Percentiles rank a stretch among this genome's conserved stretches.
These are phyloP conservation scores for Aspergillus awamori DNA, from an alignment of 2,329 filamentous ascomycete genomes.

Conservation along the genomic window DNA sequence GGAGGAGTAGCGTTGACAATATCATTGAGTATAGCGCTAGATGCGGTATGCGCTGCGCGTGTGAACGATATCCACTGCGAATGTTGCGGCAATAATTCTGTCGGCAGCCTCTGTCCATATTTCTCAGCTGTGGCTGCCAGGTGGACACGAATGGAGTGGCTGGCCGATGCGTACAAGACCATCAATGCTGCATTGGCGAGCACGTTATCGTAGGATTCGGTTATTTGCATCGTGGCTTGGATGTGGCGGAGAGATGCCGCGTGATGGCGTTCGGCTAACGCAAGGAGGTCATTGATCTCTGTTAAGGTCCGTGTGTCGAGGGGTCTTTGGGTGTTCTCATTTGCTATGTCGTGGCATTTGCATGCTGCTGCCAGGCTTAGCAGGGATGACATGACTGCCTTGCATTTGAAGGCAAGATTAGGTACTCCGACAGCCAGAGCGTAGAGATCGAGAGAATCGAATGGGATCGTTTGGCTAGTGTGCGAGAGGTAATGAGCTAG, in stretches of 20 bases:
- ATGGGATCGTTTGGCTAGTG: conserved; percentile 42
- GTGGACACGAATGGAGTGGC: conserved; percentile 42
- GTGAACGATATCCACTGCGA: conserved; percentile 45
- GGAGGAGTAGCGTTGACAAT: not conserved
- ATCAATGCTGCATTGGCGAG: conserved; percentile 48
- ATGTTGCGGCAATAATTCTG: conserved; percentile 36
- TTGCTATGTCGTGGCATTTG: conserved; percentile 35
- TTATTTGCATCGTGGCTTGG: conserved; percentile 35
- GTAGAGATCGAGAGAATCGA: conserved; percentile 44
- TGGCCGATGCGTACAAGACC: conserved; percentile 47
- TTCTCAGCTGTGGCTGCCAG: conserved; percentile 30
- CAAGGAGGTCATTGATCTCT: conserved; percentile 29
- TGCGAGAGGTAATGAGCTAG: conserved; percentile 49
- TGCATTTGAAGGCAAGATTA: conserved; percentile 45
- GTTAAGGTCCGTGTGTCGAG: conserved; percentile 9
- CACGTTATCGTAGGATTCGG: conserved; percentile 38
- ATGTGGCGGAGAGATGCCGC: conserved; percentile 43
- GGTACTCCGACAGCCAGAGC: conserved; percentile 48
- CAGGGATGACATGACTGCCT: conserved; percentile 47
- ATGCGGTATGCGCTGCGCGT: conserved; percentile 41
- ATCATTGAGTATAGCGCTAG: conserved; percentile 33
- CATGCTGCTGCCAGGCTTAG: conserved; percentile 48
- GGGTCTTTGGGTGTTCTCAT: conserved; percentile 1
- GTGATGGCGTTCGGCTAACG: conserved; percentile 44
- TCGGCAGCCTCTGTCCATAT: conserved; percentile 18